A percentile compares a stretch with the other conserved stretches of the same genome.
Evolutionary conservation across 495 filamentous ascomycete genomes (phyloP).

Genomic region (Cairneyella variabilis): DNA sequence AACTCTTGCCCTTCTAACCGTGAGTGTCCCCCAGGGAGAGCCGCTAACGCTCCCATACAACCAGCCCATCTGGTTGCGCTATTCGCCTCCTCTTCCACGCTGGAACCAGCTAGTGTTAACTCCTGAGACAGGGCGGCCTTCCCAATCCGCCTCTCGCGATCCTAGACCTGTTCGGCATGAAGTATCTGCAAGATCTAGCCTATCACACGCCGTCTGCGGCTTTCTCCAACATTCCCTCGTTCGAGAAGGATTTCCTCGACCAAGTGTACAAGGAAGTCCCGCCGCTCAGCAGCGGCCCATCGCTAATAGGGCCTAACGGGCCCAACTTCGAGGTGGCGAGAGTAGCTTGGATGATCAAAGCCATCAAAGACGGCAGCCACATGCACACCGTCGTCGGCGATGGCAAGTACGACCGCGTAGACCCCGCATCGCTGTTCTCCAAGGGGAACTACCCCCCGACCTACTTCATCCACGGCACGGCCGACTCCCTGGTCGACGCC

Average conservation of each 20-base stretch:
- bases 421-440: slow-evolving; percentile 2
- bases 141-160: neutral
- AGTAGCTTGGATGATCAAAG: slow-evolving; percentile 8
- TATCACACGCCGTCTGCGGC: neutral
- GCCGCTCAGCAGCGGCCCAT: neutral
- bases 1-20: slow-evolving; percentile 12
- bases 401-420: slow-evolving; percentile 6
- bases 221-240: too few species aligned
- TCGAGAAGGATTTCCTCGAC: neutral
- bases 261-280: neutral
- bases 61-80: too few species aligned
- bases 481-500: slow-evolving; percentile 8
- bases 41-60: too few species aligned
- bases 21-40: too few species aligned
- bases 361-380: neutral
- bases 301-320: neutral
- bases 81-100: too few species aligned
- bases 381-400: slow-evolving; percentile 7
- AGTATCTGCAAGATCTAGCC: neutral
- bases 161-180: neutral
- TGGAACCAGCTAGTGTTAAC: too few species aligned
- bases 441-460: slow-evolving; percentile 7
- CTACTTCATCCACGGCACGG: slow-evolving; percentile 14
- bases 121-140: neutral
- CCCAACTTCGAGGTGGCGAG: neutral